These are phyloP conservation scores for Scheffersomyces spartinae DNA, from an alignment of 805 yeast species.

Conservation along the genomic window DNA sequence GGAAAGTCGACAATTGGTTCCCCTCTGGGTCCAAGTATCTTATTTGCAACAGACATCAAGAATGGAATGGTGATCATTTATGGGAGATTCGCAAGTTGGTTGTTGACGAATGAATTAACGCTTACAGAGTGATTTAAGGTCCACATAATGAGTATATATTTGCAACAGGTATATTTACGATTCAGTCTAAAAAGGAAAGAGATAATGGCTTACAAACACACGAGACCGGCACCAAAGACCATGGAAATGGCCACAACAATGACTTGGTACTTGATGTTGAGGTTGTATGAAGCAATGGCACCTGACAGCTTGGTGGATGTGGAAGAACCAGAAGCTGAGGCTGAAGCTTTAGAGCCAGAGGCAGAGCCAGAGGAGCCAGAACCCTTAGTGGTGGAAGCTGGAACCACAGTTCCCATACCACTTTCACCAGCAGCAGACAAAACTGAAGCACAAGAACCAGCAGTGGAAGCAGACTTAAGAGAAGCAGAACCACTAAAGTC, in stretches of 20 bases:
- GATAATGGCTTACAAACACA: no score
- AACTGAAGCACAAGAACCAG: constrained; percentile 39
- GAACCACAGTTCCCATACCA: constrained; percentile 44
- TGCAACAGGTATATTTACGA: no score
- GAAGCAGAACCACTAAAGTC: constrained; percentile 29
- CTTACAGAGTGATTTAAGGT: no score
- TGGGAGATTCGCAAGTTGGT: constrained; percentile 36
- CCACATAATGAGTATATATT: no score
- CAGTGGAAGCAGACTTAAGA: constrained; percentile 19
- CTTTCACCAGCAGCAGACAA: constrained; percentile 56
- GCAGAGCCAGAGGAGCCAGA: constrained; percentile 13
- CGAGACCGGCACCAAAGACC: constrained; percentile 17
- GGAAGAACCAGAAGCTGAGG: constrained; percentile 15
- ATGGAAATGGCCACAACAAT: constrained; percentile 13
- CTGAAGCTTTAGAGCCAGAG: constrained; percentile 15
- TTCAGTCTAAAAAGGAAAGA: no score
- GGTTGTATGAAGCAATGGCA: no score
- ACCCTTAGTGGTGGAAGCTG: constrained; percentile 12
- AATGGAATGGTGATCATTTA: constrained; percentile 16
- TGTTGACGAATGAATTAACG: no score
- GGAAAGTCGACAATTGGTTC: constrained; percentile 29
- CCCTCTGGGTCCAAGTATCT: constrained; percentile 16
- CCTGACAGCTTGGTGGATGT: constrained; percentile 10
- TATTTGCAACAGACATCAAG: constrained; percentile 4
- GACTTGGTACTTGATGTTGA: no score